Conservation (phyloP, 2,329 filamentous ascomycete species). For the Hypoxylon sp. region DNA sequence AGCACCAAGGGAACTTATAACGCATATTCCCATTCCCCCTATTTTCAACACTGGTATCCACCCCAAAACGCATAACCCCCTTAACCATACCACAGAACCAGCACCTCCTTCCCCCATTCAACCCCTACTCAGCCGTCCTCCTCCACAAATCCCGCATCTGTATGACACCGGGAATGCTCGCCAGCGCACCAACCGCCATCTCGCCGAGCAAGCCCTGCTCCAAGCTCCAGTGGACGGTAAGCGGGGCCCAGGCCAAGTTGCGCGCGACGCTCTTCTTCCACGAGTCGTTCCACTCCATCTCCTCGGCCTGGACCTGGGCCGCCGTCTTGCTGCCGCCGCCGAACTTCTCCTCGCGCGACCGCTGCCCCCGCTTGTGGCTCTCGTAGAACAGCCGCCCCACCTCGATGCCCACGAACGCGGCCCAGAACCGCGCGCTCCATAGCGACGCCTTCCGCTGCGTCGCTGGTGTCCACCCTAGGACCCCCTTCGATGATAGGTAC, state of each 20-base stretch:
- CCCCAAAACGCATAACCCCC: background rate
- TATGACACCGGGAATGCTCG: slow-evolving; percentile 58
- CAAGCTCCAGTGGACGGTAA: slow-evolving; percentile 87
- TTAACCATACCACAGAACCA: background rate
- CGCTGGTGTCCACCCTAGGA: slow-evolving; percentile 72
- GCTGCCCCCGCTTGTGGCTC: slow-evolving; percentile 57
- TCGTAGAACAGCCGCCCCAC: slow-evolving; percentile 74
- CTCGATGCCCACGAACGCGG: slow-evolving; percentile 82
- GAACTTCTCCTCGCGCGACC: slow-evolving; percentile 57
- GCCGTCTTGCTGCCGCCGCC: slow-evolving; percentile 62
- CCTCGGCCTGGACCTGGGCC: slow-evolving; percentile 52
- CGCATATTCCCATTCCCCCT: background rate
- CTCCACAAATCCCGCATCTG: slow-evolving; percentile 55
- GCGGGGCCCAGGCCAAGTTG: slow-evolving; percentile 83
- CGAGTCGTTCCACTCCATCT: slow-evolving; percentile 60
- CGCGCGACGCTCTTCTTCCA: slow-evolving; percentile 79
- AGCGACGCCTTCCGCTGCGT: slow-evolving; percentile 74
- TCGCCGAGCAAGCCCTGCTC: slow-evolving; percentile 75
- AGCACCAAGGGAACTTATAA: background rate
- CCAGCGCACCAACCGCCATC: slow-evolving; percentile 70
- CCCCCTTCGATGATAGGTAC: slow-evolving; percentile 80
- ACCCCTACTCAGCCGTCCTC: slow-evolving; percentile 50
- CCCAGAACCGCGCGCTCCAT: slow-evolving; percentile 87
- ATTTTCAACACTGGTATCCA: background rate
- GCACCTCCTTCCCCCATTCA: background rate